Evolutionary conservation across 495 filamentous ascomycete genomes (phyloP), one percentile per base, ranked within the genome.

Genomic region (Umbilicaria muhlenbergii): DNA sequence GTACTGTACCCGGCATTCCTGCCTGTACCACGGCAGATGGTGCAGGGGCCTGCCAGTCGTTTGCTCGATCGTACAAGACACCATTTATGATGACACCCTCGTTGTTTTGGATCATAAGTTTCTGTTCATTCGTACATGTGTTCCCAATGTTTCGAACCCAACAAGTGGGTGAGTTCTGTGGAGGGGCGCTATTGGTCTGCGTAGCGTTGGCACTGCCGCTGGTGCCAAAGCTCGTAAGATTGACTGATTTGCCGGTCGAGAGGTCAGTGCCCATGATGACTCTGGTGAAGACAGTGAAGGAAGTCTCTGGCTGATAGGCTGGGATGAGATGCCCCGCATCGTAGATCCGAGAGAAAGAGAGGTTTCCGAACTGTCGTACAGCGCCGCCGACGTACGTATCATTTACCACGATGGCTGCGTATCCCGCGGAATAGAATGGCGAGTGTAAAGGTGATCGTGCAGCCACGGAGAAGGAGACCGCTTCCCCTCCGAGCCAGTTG

Each of bases 401-500:
- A 53, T 75, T 73, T 35, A 69, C 61, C 14, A 66, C 57, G 46
- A 80, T 62, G 18, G 67, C 61, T 5, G 71, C 64, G 48, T 77
- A 77, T 16, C 73, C 73, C 0, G 71, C 66, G 4, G 55, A 33
- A 6, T 57, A 47, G 50, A 74, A 77, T 0, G 38, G 36, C 39
- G 56, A 16, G 18, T 65, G 39, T 13, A 58, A 60, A 5, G 52
- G 42, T 13, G 45, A 52, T 40, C 51, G 42, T 17, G 54, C 53
- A 18, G 55, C 46, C 12, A 70, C 43, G 32, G 63, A 54, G 24
- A 68, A 61, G 14, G 55, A 56, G 36, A 63, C 43, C 13, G 57
- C 50, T 45, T 66, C 50, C 42, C 60, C 60, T 7, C 73, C 71
- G 3, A 77, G 52, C 72, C 76, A 82, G 54, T 81, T 83, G 55